A percentile compares a stretch with the other conserved stretches of the same genome.
These are phyloP conservation scores for Handroanthus guayacan DNA, from an alignment of 257 asterid species.

Conservation along the genomic window DNA sequence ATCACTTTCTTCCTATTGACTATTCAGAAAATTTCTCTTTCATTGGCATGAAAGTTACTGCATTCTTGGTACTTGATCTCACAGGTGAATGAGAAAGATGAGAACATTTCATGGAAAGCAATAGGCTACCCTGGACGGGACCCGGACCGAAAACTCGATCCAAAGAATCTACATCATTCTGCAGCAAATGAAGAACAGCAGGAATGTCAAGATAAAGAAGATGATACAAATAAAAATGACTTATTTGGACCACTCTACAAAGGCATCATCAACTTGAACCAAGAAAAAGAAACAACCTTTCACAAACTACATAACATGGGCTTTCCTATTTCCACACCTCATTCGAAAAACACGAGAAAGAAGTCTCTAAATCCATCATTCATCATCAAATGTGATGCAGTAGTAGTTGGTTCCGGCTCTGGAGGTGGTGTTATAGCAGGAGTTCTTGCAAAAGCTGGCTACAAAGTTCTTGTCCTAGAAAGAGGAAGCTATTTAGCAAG, in stretches of 20 bases:
- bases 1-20: too few relatives aligned
- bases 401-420: constrained; percentile 88
- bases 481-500: constrained; percentile 73
- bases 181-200: constrained; percentile 21
- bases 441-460: constrained; percentile 75
- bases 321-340: constrained; percentile 44
- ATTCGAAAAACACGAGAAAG: constrained; percentile 6
- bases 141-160: constrained; percentile 19
- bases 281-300: constrained; percentile 35
- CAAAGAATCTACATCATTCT: constrained; percentile 22
- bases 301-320: constrained; percentile 50
- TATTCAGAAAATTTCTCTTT: too few relatives aligned
- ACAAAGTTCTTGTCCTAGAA: constrained; percentile 80
- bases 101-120: constrained; percentile 82
- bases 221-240: constrained; percentile 33
- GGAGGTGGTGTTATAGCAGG: constrained; percentile 97
- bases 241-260: constrained; percentile 43
- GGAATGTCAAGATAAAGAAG: constrained; percentile 31
- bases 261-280: constrained; percentile 56
- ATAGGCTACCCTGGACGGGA: constrained; percentile 83
- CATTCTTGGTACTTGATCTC: too few relatives aligned
- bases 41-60: too few relatives aligned
- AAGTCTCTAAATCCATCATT: constrained; percentile 44
- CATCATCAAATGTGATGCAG: constrained; percentile 68
- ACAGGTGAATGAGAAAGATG: constrained; percentile 58